These are phyloP conservation scores for Aspergillus funiculosus DNA, from an alignment of 495 filamentous ascomycete species.

Conservation along the genomic window DNA sequence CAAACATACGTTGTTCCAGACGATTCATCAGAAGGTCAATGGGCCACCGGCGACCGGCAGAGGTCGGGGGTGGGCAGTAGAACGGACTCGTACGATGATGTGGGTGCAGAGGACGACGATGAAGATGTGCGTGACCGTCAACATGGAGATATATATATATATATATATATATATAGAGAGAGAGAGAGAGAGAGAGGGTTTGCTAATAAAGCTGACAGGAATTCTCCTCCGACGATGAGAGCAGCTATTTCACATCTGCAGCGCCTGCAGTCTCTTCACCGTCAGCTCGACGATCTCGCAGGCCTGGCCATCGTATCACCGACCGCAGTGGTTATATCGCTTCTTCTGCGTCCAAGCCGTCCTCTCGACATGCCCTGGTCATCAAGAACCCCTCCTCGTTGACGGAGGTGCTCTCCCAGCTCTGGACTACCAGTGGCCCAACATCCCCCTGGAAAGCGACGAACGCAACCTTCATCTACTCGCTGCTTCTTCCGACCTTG, in stretches of 20 bases:
- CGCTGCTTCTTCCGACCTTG: conserved; percentile 72
- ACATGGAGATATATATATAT: too few species aligned
- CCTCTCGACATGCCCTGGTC: conserved; percentile 55
- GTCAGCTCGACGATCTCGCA: conserved; percentile 46
- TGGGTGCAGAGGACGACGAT: conserved; percentile 21
- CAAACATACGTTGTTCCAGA: conserved; percentile 61
- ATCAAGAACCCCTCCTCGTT: conserved; percentile 68
- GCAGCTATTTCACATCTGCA: conserved; percentile 76
- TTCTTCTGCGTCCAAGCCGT: conserved; percentile 32
- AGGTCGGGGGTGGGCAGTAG: conserved; percentile 25
- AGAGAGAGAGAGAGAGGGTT: conserved; percentile 3
- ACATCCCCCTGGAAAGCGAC: conserved; percentile 94
- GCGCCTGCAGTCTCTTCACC: conserved; percentile 54
- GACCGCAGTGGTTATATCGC: conserved; percentile 47
- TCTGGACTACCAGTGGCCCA: conserved; percentile 84
- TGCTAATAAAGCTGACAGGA: conserved; percentile 19
- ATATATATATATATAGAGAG: too few species aligned
- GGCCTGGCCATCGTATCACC: conserved; percentile 40
- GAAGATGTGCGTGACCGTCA: conserved; percentile 23
- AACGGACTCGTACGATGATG: conserved; percentile 33
- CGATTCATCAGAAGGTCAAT: conserved; percentile 28
- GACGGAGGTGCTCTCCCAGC: conserved; percentile 69
- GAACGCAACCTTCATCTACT: conserved; percentile 86
- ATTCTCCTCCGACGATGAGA: conserved; percentile 68
- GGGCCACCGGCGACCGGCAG: conserved; percentile 21